These are phyloP conservation scores for Phytophthora lateralis DNA, from an alignment of 352 stramenopile genomes.

Conservation along the genomic window DNA sequence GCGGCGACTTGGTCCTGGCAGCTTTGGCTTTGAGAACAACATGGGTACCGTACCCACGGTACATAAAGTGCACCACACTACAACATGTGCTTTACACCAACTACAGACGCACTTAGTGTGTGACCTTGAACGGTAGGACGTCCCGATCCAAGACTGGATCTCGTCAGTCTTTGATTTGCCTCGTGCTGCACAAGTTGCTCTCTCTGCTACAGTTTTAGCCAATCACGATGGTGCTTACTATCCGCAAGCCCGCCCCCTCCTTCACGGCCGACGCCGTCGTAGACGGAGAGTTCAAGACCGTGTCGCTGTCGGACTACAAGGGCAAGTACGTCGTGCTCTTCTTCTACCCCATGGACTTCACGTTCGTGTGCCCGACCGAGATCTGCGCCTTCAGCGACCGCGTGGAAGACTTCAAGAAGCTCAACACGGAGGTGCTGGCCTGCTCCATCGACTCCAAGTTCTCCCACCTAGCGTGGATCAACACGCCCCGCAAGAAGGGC, in stretches of 20 bases:
- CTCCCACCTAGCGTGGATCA: conserved; percentile 90
- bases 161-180: conserved; percentile 20
- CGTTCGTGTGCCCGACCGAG: conserved; percentile 92
- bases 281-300: conserved; percentile 81
- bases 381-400: conserved; percentile 91
- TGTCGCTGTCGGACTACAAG: conserved; percentile 87
- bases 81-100: neutral
- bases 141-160: neutral
- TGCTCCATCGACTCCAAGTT: conserved; percentile 90
- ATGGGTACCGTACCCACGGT: neutral
- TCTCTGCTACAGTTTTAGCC: neutral
- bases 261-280: conserved; percentile 86
- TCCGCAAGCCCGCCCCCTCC: conserved; percentile 68
- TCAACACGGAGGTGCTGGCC: conserved; percentile 78
- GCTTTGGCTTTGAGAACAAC: neutral
- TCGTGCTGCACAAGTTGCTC: conserved; percentile 1
- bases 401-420: conserved; percentile 77
- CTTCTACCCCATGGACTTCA: conserved; percentile 94
- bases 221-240: conserved; percentile 58
- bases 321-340: conserved; percentile 93
- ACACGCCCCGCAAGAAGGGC: conserved; percentile 88
- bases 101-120: neutral
- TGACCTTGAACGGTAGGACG: neutral
- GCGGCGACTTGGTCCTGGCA: conserved; percentile 3
- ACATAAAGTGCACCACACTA: neutral